Evolutionary conservation across 75 land plant genomes (phyloP), one percentile per base, ranked within the genome.

Genomic region (Pinus taeda): DNA sequence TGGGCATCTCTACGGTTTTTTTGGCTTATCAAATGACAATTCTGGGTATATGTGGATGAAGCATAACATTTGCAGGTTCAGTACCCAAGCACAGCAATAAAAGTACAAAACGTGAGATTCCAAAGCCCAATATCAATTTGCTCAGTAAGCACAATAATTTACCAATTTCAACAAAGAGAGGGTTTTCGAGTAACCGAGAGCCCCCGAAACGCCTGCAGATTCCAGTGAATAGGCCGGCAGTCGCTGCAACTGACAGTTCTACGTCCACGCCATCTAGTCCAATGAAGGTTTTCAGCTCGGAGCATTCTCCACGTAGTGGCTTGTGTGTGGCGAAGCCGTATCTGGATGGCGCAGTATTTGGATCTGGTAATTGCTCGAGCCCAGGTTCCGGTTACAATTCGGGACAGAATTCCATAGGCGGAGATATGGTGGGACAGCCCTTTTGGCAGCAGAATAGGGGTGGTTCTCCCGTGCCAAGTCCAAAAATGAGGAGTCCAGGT

Each of bases 261-360:
- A 79, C 84, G 86, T 90, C 93, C 26, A 90, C 90, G 77, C 95
- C 95, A 42, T 85, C 90, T 36, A 90, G 93, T 86, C 95, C 95
- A 57, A 57, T 78, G 77, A 88, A 81, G 55, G 77, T 21, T 15
- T 77, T 83, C 67, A 75, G 74, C 79, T 24, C 74, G 63, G 94
- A 92, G 77, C 88, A 83, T 78, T 65, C 69, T 4, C 63, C 80
- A 13, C 42, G 75, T 42, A 60, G 69, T 45, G 49, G 79, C 29
- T 79, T 73, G 69, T 75, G 83, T 17, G 81, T 81, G 56, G 69
- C 75, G 73, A 76, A 79, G 67, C 36, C 81, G 36, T 91, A 79
- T 60, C 75, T 78, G 64, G 60, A 89, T 78, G 74, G 79, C 7
- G 55, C 67, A 39, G 75, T 86, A 3, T 74, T 79, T 66, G 89